Evolutionary conservation across 768 basidiomycete species (phyloP).

Genomic region (Auricularia auricula-judae): DNA sequence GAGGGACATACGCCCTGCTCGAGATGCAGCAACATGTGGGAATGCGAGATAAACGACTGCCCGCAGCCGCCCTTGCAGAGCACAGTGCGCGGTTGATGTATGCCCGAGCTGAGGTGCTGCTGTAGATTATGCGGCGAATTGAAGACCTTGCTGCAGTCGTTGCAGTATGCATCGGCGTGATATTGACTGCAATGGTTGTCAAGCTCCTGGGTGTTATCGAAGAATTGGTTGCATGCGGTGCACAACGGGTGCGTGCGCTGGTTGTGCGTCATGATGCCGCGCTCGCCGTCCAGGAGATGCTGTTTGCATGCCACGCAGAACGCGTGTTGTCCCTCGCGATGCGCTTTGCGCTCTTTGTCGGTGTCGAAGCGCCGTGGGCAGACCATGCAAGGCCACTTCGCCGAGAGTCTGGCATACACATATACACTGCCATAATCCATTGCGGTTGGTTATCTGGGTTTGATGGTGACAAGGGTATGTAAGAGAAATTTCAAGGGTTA

Average conservation of each 20-base stretch:
- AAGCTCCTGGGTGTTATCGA: conserved; percentile 28
- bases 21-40: conserved; percentile 51
- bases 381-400: no score
- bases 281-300: no score
- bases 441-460: no score
- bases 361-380: no score
- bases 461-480: no score
- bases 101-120: conserved; percentile 42
- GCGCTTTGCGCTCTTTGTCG: no score
- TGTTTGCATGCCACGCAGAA: no score
- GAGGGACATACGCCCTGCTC: conserved; percentile 50
- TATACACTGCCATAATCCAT: no score
- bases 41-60: conserved; percentile 35
- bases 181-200: not conserved
- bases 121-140: not conserved
- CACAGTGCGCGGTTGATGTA: conserved; percentile 31
- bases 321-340: no score
- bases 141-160: not conserved
- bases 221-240: conserved; percentile 36
- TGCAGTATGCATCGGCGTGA: not conserved
- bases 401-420: no score
- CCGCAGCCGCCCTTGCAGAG: conserved; percentile 30
- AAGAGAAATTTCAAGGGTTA: no score
- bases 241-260: conserved; percentile 19
- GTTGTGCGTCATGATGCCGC: no score